phyloP scores from a whole-genome alignment of 306 rosid genomes.

The Begonia peltatifolia region DNA sequence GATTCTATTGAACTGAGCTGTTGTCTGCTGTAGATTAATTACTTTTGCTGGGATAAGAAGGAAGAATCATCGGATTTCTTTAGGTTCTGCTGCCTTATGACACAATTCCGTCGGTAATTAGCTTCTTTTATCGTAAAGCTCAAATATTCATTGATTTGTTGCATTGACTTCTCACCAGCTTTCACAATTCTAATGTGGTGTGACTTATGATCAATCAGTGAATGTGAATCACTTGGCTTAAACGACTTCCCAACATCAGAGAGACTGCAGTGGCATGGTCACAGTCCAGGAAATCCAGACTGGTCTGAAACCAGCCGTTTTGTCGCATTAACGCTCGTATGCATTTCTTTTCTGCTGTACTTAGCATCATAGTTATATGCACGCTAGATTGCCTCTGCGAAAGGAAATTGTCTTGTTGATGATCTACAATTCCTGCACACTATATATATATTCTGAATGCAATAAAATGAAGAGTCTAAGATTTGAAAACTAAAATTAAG shows the following conservation, averaged over 20 bases:
- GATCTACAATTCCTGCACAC: no score
- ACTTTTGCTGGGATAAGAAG: constrained; percentile 85
- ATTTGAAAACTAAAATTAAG: no score
- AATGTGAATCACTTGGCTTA: constrained; percentile 77
- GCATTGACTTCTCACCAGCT: no score
- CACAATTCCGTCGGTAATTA: constrained; percentile 60
- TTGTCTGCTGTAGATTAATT: constrained; percentile 51
- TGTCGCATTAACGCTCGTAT: constrained; percentile 82
- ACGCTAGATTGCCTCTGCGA: no score
- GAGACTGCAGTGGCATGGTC: constrained; percentile 97
- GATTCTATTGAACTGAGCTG: constrained; percentile 5
- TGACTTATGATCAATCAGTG: constrained; percentile 39
- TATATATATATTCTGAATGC: no score
- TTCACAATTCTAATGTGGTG: constrained; percentile 1
- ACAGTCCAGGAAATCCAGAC: constrained; percentile 61
- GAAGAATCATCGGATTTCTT: constrained; percentile 65
- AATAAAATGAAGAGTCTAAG: no score
- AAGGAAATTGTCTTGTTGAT: no score
- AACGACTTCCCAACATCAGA: constrained; percentile 76
- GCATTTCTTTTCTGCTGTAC: constrained; percentile 4
- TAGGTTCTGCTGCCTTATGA: constrained; percentile 75
- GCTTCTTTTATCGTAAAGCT: constrained; percentile 2
- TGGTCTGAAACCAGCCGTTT: constrained; percentile 85
- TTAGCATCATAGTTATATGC: background rate
- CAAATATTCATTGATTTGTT: no score